Conservation (phyloP, 495 filamentous ascomycete genomes). For the Podospora sp. region DNA sequence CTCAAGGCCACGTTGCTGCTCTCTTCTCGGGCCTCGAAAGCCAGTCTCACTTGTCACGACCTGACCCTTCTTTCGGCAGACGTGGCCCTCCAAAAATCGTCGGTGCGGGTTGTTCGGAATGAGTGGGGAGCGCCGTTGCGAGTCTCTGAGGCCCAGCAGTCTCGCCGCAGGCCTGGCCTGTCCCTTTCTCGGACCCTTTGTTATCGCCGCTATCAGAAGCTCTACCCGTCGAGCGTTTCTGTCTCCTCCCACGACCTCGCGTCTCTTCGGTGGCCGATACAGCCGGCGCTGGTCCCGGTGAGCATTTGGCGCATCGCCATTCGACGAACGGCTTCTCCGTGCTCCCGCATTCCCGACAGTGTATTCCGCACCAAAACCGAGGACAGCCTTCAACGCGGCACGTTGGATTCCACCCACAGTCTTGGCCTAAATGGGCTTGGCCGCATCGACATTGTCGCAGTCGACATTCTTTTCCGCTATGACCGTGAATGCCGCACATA, state of each 20-base stretch:
- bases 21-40: background rate
- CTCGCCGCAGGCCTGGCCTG: background rate
- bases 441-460: constrained; percentile 39
- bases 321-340: constrained; percentile 38
- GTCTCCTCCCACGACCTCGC: background rate
- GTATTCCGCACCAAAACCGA: constrained; percentile 39
- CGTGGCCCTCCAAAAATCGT: constrained; percentile 13
- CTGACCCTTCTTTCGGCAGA: background rate
- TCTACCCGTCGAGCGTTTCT: background rate
- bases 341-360: constrained; percentile 42
- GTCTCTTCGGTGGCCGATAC: background rate
- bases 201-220: background rate
- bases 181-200: background rate
- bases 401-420: constrained; percentile 44
- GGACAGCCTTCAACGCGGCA: constrained; percentile 36
- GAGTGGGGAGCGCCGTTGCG: background rate
- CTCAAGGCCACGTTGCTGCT: background rate
- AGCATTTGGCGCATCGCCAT: constrained; percentile 36
- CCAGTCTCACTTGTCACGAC: background rate
- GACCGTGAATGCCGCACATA: constrained; percentile 44
- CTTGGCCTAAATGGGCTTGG: constrained; percentile 41
- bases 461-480: constrained; percentile 40
- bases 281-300: background rate
- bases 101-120: background rate
- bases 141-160: background rate